These are phyloP conservation scores for Suhomyces sp. DNA, from an alignment of 805 yeast genomes.

Conservation along the genomic window DNA sequence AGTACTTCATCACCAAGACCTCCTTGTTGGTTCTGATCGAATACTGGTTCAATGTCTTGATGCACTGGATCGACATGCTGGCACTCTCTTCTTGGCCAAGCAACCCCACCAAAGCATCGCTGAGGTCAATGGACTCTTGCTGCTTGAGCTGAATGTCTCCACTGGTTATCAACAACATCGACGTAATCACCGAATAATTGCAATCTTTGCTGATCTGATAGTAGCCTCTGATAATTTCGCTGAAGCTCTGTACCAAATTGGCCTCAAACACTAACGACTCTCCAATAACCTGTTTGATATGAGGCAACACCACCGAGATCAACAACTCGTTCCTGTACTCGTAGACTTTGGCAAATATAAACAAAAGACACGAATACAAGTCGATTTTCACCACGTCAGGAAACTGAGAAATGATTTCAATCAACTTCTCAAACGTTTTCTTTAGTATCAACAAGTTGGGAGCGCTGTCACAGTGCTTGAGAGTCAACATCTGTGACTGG, in stretches of 20 bases:
- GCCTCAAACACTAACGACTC: conserved; percentile 17
- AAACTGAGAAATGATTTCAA: conserved; percentile 61
- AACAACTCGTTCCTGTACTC: conserved; percentile 39
- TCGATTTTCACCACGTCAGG: conserved; percentile 71
- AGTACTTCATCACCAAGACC: conserved; percentile 39
- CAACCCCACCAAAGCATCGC: conserved; percentile 23
- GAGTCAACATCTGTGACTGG: conserved; percentile 20
- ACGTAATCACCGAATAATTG: conserved; percentile 31
- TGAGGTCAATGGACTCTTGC: conserved; percentile 20
- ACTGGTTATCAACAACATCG: conserved; percentile 31
- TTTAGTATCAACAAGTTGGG: conserved; percentile 44
- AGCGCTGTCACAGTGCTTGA: conserved; percentile 30
- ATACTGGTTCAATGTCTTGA: conserved; percentile 51
- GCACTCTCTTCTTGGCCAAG: conserved; percentile 20
- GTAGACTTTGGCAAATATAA: conserved; percentile 56
- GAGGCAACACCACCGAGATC: conserved; percentile 49
- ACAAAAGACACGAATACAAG: conserved; percentile 65
- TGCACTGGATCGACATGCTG: conserved; percentile 48
- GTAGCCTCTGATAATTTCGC: conserved; percentile 18
- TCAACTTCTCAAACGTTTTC: conserved; percentile 49
- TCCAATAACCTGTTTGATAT: conserved; percentile 31
- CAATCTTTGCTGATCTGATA: conserved; percentile 15
- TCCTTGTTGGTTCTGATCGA: conserved; percentile 21
- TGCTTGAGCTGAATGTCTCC: conserved; percentile 30
- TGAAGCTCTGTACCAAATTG: conserved; percentile 26